phyloP scores from a whole-genome alignment of 768 basidiomycete species.

The Phaeolepiota aurea region DNA sequence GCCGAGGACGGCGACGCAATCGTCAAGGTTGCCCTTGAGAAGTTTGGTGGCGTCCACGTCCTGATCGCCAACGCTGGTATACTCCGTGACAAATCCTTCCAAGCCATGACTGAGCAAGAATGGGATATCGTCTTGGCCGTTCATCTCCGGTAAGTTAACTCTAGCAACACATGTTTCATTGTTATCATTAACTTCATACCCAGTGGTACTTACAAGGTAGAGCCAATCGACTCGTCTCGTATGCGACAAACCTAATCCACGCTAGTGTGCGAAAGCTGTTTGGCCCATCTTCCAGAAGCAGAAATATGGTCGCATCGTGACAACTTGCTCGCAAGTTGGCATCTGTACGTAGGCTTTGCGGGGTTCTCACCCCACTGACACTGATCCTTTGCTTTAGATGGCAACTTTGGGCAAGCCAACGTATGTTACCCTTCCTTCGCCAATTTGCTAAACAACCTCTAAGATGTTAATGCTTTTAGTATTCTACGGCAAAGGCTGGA shows the following conservation, averaged over 20 bases:
- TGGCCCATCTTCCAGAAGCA: conserved; percentile 98
- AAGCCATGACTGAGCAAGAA: conserved; percentile 80
- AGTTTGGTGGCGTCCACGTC: conserved; percentile 83
- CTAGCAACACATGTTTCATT: conserved; percentile 6
- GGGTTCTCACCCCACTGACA: too few species aligned
- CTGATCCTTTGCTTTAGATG: conserved; percentile 42
- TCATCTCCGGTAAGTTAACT: conserved; percentile 63
- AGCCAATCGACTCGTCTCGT: not conserved
- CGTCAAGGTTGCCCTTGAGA: conserved; percentile 78
- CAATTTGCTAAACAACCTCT: conserved; percentile 5
- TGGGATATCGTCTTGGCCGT: conserved; percentile 91
- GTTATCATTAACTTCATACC: not conserved
- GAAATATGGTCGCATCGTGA: conserved; percentile 92
- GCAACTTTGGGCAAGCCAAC: conserved; percentile 94
- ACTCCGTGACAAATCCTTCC: conserved; percentile 88
- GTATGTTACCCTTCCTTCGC: conserved; percentile 23
- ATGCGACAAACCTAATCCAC: not conserved
- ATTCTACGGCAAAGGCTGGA: conserved; percentile 88
- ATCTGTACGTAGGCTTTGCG: conserved; percentile 66
- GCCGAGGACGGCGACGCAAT: conserved; percentile 90
- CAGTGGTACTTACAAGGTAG: conserved; percentile 82
- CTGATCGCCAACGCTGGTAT: conserved; percentile 93
- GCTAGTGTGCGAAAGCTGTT: conserved; percentile 84
- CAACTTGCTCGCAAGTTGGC: conserved; percentile 88
- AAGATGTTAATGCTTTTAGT: too few species aligned